Conservation (phyloP, 352 stramenopile species). For the Phytophthora ramorum region DNA sequence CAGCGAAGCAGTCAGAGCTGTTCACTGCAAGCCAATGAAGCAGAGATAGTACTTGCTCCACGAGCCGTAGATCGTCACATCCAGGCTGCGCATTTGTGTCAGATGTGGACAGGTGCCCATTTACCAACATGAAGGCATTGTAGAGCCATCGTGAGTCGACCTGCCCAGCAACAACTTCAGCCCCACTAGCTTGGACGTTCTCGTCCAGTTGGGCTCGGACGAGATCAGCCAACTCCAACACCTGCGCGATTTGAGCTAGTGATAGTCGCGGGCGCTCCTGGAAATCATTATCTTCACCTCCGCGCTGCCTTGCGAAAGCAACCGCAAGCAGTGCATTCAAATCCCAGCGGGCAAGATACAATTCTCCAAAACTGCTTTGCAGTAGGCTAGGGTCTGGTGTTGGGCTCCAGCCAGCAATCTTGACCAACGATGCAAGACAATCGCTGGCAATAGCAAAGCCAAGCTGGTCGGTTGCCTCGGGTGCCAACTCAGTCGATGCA, state of each 20-base stretch:
- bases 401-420: slow-evolving; percentile 40
- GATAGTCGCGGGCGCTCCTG: slow-evolving; percentile 41
- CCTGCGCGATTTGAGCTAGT: slow-evolving; percentile 40
- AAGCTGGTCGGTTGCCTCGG: slow-evolving; percentile 8
- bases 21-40: slow-evolving; percentile 41
- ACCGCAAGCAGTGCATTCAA: slow-evolving; percentile 51
- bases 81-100: neutral
- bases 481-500: slow-evolving; percentile 7
- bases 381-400: slow-evolving; percentile 15
- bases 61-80: slow-evolving; percentile 18
- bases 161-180: slow-evolving; percentile 18
- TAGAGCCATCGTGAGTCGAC: slow-evolving; percentile 34
- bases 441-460: slow-evolving; percentile 22
- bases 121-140: slow-evolving; percentile 37
- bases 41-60: slow-evolving; percentile 40
- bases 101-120: neutral
- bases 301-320: slow-evolving; percentile 46
- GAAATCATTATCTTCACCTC: slow-evolving; percentile 49
- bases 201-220: slow-evolving; percentile 29
- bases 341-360: slow-evolving; percentile 60
- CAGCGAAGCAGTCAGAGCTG: slow-evolving; percentile 36
- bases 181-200: slow-evolving; percentile 11
- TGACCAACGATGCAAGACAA: slow-evolving; percentile 45
- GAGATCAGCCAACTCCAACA: slow-evolving; percentile 37
- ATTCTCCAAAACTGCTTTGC: slow-evolving; percentile 45